Evolutionary conservation across 148 eudicot species (phyloP), one percentile per base, ranked within the genome.

Genomic region (Silene latifolia): DNA sequence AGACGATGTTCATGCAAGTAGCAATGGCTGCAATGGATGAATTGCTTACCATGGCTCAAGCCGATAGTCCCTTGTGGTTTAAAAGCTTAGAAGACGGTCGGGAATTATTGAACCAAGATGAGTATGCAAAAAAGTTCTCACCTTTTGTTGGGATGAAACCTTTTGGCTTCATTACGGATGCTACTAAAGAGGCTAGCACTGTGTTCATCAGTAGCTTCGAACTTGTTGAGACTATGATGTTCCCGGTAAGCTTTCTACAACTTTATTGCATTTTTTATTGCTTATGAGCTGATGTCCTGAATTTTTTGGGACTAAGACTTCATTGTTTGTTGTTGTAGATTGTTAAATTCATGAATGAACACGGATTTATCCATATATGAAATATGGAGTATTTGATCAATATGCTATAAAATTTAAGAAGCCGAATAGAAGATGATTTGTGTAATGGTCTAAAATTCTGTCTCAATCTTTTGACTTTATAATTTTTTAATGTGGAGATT

Each of bases 11-110:
- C 74, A 69, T 88, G 71, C 88, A 89, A 69, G 88, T 85, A 69
- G 92, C 90, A 53, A 72, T 84, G 82, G 78, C 80, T 63, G 93
- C 95, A 6, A 89, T 91, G 93, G 91, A 88, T 75, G 96, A 91
- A 77, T 62, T 90, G 76, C 53, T 91, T 18, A 85, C 85, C 81
- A 76, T 94, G 82, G 89, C 87, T 62, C 86, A 88, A 72, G 56
- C 72, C 19, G 89, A 91, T 78, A 71, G 71, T 76, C 87, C 93
- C 21, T 80, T 94, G 21, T 94, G 98, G 97, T 73, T 83, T 15
- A 83, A 78, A 71, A 83, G 80, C 70, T 46, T 81, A 47, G 88
- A 83, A 69, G 91, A 89, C 62, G 85, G 77, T 17, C 85, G 77
- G 69, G 93, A 94, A 72, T 20, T 60, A n/a, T 63, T 94, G 23